phyloP scores from a whole-genome alignment of 1,284 basidiomycete species.

The Marasmius sp. region DNA sequence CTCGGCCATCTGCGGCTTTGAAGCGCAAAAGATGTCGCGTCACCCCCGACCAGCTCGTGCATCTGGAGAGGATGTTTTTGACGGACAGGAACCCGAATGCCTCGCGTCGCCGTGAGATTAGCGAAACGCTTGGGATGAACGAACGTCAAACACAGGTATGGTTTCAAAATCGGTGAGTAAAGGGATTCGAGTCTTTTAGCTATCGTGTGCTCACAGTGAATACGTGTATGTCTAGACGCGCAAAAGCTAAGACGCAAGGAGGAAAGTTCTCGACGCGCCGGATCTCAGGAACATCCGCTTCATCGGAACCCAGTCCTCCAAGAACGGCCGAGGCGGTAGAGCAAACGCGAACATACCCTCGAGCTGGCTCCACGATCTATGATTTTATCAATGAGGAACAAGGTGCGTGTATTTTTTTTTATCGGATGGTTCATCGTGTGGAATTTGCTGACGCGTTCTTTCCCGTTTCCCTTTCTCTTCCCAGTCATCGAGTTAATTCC shows the following conservation, averaged over 20 bases:
- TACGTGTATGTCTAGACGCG: constrained; percentile 49
- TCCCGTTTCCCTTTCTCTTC: background rate
- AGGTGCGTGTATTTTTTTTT: constrained; percentile 47
- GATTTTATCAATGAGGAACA: constrained; percentile 71
- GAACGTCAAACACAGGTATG: constrained; percentile 85
- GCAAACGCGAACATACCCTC: no score
- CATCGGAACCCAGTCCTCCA: constrained; percentile 41
- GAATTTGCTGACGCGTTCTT: background rate
- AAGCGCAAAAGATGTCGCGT: constrained; percentile 78
- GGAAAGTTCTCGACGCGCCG: constrained; percentile 46
- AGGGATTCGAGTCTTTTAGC: background rate
- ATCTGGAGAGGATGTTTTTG: constrained; percentile 70
- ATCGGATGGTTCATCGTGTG: background rate
- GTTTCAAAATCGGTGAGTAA: constrained; percentile 80
- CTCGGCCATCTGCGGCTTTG: background rate
- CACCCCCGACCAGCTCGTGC: constrained; percentile 71
- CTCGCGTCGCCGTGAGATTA: constrained; percentile 68
- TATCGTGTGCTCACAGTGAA: background rate
- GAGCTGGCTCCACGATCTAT: constrained; percentile 33
- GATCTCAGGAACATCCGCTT: constrained; percentile 46
- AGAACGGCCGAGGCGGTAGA: constrained; percentile 53
- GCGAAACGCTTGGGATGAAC: constrained; percentile 74
- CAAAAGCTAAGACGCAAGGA: constrained; percentile 74
- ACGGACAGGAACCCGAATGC: constrained; percentile 71
- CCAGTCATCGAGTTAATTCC: constrained; percentile 76